Percentiles rank a stretch among this genome's conserved stretches.
These are phyloP conservation scores for Talaromyces albobiverticillius DNA, from an alignment of 2,329 filamentous ascomycete species.

Conservation along the genomic window DNA sequence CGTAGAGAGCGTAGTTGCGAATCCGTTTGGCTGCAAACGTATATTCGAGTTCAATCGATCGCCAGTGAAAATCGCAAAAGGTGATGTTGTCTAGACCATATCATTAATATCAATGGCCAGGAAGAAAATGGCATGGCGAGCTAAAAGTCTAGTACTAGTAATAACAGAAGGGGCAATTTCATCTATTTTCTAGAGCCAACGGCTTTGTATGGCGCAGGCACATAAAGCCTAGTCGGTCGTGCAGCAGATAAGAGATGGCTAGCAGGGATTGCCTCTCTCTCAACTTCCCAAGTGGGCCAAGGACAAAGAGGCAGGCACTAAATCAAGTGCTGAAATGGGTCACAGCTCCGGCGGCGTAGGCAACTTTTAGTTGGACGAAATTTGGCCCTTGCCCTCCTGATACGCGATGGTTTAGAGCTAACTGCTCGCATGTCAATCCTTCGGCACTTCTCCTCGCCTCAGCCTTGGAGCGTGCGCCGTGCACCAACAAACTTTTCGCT, in stretches of 20 bases:
- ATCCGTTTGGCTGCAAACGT: not conserved
- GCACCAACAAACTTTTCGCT: no score
- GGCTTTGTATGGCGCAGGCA: not conserved
- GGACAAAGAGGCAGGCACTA: not conserved
- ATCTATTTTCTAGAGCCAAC: no score
- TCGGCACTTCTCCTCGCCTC: no score
- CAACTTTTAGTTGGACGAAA: no score
- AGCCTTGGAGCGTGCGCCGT: no score
- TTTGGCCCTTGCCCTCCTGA: no score
- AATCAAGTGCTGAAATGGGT: not conserved
- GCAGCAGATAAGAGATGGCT: no score
- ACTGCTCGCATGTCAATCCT: no score
- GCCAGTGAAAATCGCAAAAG: not conserved
- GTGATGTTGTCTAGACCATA: not conserved
- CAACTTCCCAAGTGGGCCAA: not conserved
- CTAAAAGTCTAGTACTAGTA: no score
- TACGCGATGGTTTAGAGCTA: no score
- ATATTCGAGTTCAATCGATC: not conserved
- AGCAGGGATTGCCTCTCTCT: not conserved
- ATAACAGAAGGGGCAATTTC: no score
- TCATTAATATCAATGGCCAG: not conserved
- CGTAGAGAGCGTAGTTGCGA: no score
- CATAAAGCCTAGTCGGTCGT: not conserved
- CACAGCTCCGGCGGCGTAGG: not conserved
- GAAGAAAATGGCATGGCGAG: not conserved